A percentile compares a stretch with the other conserved stretches of the same genome.
phyloP scores from a whole-genome alignment of 257 asterid genomes.

The Lavandula angustifolia region DNA sequence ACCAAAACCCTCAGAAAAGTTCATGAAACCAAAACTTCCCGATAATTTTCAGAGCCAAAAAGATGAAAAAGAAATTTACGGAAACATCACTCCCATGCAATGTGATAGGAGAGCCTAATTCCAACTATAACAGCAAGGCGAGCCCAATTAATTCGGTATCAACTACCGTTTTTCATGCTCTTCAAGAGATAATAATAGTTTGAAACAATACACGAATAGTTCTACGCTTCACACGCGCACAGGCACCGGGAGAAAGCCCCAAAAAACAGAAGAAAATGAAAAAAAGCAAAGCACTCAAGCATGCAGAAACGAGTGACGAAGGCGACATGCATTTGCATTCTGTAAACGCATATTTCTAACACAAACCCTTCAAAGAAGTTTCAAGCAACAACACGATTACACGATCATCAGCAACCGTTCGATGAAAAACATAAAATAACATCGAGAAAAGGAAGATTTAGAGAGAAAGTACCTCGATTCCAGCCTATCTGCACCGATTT shows the following conservation, averaged over 20 bases:
- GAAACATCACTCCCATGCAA: constrained; percentile 16
- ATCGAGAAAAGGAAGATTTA: neutral
- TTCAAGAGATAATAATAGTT: neutral
- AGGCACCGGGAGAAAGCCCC: neutral
- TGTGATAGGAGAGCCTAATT: neutral
- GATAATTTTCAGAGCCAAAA: neutral
- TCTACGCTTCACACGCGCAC: neutral
- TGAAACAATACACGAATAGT: neutral
- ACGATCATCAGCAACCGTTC: neutral
- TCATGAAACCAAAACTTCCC: neutral
- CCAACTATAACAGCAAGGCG: too few relatives aligned
- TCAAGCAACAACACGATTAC: neutral
- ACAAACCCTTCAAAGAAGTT: constrained; percentile 8
- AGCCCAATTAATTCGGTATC: neutral
- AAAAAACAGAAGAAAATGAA: neutral
- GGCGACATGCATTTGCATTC: constrained; percentile 29
- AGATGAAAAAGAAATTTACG: neutral
- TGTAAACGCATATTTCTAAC: constrained; percentile 11
- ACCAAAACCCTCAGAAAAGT: neutral
- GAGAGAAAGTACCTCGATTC: constrained; percentile 15
- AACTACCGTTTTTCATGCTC: neutral
- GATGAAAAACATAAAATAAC: neutral
- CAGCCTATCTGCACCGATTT: neutral
- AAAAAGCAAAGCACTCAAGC: neutral
- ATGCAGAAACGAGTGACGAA: constrained; percentile 7